Base-by-base conservation (phyloP, 768 basidiomycete genomes). In the Leccinum broughii region DNA sequence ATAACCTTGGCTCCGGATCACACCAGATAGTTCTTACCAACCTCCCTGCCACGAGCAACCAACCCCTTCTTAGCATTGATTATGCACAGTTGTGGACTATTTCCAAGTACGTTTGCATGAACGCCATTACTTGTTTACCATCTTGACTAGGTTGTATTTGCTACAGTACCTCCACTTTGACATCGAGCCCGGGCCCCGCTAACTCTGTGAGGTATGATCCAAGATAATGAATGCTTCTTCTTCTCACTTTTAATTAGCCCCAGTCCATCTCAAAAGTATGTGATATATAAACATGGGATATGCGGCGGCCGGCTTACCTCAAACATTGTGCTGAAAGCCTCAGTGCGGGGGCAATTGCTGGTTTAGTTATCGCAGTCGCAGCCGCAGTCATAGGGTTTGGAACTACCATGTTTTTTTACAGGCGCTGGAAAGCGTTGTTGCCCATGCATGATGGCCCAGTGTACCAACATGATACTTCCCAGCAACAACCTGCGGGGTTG, bases 1-100 rank as follows among this genome's bases (percentile, higher is more conserved):
- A 68, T 10, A 66, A 81, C 26, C 79, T 75, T 49, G 81, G 82
- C 7, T 54, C 78, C 11, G 75, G 80, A 13, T 55, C 72, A 55
- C 68, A 80, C 62, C 71, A 68, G 44, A 30, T 80, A n/a, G 61
- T 64, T 17, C 54, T 81, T 32, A 71, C 68, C n/a, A 79, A 77
- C 52, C 60, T 65, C 24, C 70, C 77, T 34, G 57, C 48, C 6
- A 3, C 24, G 2, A 57, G 54, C 8, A 63, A 59, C 3, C 66
- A 72, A 60, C 58, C 57, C 3, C 68, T 44, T 10, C 41, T 77
- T 11, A 50, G 68, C 26, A 68, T 80, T 30, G 74, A 78, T 50
- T 74, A 76, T 46, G 79, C 78, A 7, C 56, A 58, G 11, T 8
- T 73, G 34, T 70, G 61, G 58, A 54, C 57, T n/a, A 35, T 57